A percentile compares a stretch with the other conserved stretches of the same genome.
Conservation (phyloP, 140 eudicot genomes). For the Anethum foeniculum region DNA sequence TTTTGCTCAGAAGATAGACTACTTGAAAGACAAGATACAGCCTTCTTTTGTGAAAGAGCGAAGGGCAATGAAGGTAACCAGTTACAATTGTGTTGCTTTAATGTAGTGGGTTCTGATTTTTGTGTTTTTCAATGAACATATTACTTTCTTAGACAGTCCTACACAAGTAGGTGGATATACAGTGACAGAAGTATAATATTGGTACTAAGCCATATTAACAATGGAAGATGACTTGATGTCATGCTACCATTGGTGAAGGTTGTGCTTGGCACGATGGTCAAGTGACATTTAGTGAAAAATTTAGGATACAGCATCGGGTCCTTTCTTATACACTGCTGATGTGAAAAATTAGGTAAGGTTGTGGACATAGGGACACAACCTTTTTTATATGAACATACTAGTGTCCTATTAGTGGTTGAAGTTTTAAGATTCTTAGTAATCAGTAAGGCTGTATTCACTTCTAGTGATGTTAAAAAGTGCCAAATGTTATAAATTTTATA, state of each 20-base stretch:
- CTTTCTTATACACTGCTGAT: not conserved
- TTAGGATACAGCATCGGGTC: not conserved
- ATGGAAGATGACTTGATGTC: not conserved
- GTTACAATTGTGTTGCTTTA: not conserved
- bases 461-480: not conserved
- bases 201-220: not conserved
- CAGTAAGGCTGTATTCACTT: not conserved
- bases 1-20: conserved; percentile 10
- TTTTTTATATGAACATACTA: not conserved
- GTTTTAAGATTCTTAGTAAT: not conserved
- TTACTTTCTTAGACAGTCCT: not conserved
- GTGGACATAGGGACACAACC: not conserved
- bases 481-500: not conserved
- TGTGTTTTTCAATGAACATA: not conserved
- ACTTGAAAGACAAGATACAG: conserved; percentile 14
- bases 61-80: conserved; percentile 9
- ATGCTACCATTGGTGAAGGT: not conserved
- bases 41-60: conserved; percentile 15
- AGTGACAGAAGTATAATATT: not conserved
- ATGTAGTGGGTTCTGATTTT: not conserved
- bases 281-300: not conserved
- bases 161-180: not conserved
- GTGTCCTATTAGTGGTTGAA: not conserved
- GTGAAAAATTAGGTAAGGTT: not conserved
- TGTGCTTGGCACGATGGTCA: not conserved